phyloP scores from a whole-genome alignment of 805 yeast genomes.

The Candida koratica region DNA sequence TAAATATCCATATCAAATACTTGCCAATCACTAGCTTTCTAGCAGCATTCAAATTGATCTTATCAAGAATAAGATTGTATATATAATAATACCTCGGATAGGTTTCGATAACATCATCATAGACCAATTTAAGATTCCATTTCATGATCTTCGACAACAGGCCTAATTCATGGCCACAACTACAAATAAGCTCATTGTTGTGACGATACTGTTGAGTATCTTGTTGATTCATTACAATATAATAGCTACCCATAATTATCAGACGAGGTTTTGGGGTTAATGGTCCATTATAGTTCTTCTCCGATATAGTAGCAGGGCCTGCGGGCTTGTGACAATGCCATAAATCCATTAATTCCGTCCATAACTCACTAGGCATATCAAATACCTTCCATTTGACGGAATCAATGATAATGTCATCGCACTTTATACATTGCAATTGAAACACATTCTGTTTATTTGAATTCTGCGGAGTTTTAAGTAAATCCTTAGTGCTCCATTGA shows the following conservation, averaged over 20 bases:
- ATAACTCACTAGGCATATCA: constrained; percentile 85
- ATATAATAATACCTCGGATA: constrained; percentile 36
- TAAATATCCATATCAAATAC: constrained; percentile 33
- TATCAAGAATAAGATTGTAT: constrained; percentile 38
- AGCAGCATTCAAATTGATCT: constrained; percentile 35
- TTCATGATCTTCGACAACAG: constrained; percentile 40
- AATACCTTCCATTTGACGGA: constrained; percentile 31
- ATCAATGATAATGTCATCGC: constrained; percentile 26
- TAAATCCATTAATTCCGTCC: constrained; percentile 95
- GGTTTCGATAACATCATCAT: constrained; percentile 17
- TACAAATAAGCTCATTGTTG: constrained; percentile 26
- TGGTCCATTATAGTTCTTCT: constrained; percentile 34
- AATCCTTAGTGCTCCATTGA: constrained; percentile 44
- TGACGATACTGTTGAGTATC: background rate
- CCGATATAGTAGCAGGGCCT: constrained; percentile 14
- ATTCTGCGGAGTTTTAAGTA: constrained; percentile 32
- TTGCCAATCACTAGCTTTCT: constrained; percentile 26
- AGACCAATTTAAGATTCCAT: constrained; percentile 47
- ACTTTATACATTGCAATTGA: constrained; percentile 27
- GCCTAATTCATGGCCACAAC: constrained; percentile 42
- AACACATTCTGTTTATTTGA: constrained; percentile 21
- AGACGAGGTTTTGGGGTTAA: constrained; percentile 42
- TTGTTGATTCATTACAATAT: constrained; percentile 33
- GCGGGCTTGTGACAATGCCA: constrained; percentile 94
- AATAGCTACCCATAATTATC: constrained; percentile 55